Percentiles rank a stretch among this genome's conserved stretches.
Evolutionary conservation across 441 rosid species (phyloP).

Genomic region (Hura crepitans): DNA sequence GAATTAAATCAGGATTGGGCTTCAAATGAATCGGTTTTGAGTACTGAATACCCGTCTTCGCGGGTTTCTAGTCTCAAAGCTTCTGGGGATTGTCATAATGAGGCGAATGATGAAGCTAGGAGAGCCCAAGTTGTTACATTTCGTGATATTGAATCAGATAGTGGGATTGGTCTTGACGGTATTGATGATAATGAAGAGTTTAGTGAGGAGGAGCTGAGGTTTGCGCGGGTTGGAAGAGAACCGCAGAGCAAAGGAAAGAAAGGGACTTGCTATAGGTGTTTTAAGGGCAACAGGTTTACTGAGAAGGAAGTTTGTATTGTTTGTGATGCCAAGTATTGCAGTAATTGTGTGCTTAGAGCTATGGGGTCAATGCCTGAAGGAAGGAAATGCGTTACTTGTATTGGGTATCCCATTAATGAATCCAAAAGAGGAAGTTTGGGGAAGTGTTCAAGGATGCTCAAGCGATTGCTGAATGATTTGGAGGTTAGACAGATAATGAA

Average conservation of each 20-base stretch:
- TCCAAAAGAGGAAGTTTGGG: conserved; percentile 66
- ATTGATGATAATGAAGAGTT: conserved; percentile 20
- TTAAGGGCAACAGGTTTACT: conserved; percentile 71
- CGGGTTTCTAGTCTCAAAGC: conserved; percentile 55
- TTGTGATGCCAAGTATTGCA: conserved; percentile 83
- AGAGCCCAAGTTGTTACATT: conserved; percentile 64
- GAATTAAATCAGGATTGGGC: conserved; percentile 64
- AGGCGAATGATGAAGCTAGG: conserved; percentile 44
- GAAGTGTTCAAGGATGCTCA: conserved; percentile 80
- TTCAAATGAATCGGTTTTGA: conserved; percentile 72
- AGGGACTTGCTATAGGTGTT: conserved; percentile 78
- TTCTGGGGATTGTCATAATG: conserved; percentile 45
- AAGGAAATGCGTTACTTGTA: conserved; percentile 87
- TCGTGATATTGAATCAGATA: conserved; percentile 62
- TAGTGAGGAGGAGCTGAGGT: conserved; percentile 39
- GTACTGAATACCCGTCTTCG: conserved; percentile 84
- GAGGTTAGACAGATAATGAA: conserved; percentile 83
- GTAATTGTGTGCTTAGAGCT: conserved; percentile 81
- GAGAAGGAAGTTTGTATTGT: conserved; percentile 92
- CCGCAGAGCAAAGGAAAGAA: conserved; percentile 62
- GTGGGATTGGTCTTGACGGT: conserved; percentile 33
- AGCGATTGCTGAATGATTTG: conserved; percentile 65
- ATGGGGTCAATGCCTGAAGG: conserved; percentile 99
- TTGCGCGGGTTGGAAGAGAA: conserved; percentile 43
- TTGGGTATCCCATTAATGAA: conserved; percentile 79